These are phyloP conservation scores for Cytospora piceicola DNA, from an alignment of 2,329 filamentous ascomycete species.

Conservation along the genomic window DNA sequence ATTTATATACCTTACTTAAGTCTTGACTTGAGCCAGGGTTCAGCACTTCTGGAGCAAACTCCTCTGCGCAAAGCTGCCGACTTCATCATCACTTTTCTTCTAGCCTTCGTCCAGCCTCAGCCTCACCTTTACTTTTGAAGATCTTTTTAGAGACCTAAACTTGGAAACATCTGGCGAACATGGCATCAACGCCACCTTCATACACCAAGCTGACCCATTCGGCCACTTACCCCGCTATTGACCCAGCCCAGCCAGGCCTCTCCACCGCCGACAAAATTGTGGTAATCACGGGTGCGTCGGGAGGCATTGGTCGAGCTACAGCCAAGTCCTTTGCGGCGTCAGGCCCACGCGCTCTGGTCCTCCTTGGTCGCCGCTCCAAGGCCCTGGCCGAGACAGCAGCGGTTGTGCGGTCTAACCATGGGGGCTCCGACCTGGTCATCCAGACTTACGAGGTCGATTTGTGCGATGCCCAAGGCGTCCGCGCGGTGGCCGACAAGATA, in stretches of 20 bases:
- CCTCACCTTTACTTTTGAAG: neutral
- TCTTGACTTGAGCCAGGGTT: neutral
- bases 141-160: too few relatives aligned
- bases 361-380: slow-evolving; percentile 30
- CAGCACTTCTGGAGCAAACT: neutral
- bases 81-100: neutral
- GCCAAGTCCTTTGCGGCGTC: slow-evolving; percentile 42
- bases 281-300: slow-evolving; percentile 42
- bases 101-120: neutral
- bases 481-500: slow-evolving; percentile 31
- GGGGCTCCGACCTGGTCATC: slow-evolving; percentile 22
- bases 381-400: slow-evolving; percentile 28
- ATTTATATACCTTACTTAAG: neutral
- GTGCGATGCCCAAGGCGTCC: slow-evolving; percentile 32
- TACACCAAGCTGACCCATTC: slow-evolving; percentile 31
- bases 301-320: slow-evolving; percentile 42
- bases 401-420: slow-evolving; percentile 6
- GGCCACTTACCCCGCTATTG: slow-evolving; percentile 29
- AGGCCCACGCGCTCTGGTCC: slow-evolving; percentile 34
- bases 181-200: slow-evolving; percentile 23
- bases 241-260: slow-evolving; percentile 27
- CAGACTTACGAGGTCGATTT: slow-evolving; percentile 37
- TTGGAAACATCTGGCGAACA: neutral
- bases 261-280: slow-evolving; percentile 37
- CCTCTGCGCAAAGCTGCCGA: neutral